phyloP scores from a whole-genome alignment of 1,139 yeast genomes.

The Pichia sp. region DNA sequence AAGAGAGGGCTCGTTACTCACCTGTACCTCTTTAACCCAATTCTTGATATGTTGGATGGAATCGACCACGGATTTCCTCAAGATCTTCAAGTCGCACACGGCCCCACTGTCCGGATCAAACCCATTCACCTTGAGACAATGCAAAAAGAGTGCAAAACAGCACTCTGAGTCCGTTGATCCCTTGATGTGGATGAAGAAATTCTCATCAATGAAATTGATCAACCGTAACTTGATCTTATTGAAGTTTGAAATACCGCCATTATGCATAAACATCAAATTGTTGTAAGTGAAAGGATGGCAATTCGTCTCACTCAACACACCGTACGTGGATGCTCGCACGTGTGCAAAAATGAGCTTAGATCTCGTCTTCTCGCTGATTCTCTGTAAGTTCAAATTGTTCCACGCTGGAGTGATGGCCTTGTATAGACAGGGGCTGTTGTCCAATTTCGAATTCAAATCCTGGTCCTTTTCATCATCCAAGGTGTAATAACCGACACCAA shows the following conservation, averaged over 20 bases:
- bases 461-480: constrained; percentile 36
- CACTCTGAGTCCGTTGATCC: constrained; percentile 97
- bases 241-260: constrained; percentile 83
- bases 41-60: constrained; percentile 69
- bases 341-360: constrained; percentile 86
- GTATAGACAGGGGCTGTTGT: constrained; percentile 69
- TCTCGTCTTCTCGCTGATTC: constrained; percentile 80
- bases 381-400: constrained; percentile 87
- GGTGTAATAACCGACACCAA: constrained; percentile 92
- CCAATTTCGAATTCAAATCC: constrained; percentile 1
- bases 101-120: constrained; percentile 47
- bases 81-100: constrained; percentile 46
- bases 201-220: constrained; percentile 67
- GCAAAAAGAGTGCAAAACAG: constrained; percentile 82
- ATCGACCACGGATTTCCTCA: constrained; percentile 62
- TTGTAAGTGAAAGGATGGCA: constrained; percentile 93
- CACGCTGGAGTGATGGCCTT: constrained; percentile 97
- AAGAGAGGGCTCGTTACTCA: constrained; percentile 67
- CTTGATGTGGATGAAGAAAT: constrained; percentile 71
- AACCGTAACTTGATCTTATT: constrained; percentile 63
- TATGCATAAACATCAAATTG: constrained; percentile 91
- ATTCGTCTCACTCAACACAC: constrained; percentile 87
- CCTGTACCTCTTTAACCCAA: constrained; percentile 52
- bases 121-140: constrained; percentile 70
- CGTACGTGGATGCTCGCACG: constrained; percentile 94